Evolutionary conservation across 106 monocot species (phyloP).

Genomic region (Triglochin maritima): DNA sequence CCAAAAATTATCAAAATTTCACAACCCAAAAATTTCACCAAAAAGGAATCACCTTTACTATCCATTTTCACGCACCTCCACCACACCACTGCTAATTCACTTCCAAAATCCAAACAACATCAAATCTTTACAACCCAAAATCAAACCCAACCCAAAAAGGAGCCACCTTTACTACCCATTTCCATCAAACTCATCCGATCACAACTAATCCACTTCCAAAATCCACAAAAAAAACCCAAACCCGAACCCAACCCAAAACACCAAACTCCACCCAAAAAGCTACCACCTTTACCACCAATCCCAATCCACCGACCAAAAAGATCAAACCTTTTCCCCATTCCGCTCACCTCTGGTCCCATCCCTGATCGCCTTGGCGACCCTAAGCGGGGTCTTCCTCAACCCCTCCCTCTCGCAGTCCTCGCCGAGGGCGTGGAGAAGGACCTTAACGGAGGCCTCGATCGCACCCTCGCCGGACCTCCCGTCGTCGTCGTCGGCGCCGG

Average conservation of each 20-base stretch:
- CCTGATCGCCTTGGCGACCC: slow-evolving; percentile 51
- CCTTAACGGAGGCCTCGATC: slow-evolving; percentile 46
- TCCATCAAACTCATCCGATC: no score
- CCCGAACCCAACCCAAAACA: neutral
- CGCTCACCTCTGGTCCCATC: slow-evolving; percentile 40
- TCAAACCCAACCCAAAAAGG: no score
- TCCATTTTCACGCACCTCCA: no score
- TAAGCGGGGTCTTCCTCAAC: slow-evolving; percentile 46
- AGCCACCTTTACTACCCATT: no score
- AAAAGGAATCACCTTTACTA: no score
- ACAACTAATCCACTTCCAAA: neutral
- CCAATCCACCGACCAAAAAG: neutral
- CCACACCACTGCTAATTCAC: no score
- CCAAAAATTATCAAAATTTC: no score
- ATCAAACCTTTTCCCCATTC: neutral
- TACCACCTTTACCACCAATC: no score
- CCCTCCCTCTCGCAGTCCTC: slow-evolving; percentile 48
- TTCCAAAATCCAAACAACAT: no score
- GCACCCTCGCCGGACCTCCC: neutral
- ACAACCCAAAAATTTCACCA: no score
- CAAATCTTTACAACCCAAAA: no score
- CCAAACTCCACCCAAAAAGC: neutral
- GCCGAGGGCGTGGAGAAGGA: slow-evolving; percentile 34
- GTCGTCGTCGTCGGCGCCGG: slow-evolving; percentile 10
- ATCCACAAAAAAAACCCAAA: neutral